Conservation (phyloP, 2,329 filamentous ascomycete genomes). For the Diaporthe destruens region DNA sequence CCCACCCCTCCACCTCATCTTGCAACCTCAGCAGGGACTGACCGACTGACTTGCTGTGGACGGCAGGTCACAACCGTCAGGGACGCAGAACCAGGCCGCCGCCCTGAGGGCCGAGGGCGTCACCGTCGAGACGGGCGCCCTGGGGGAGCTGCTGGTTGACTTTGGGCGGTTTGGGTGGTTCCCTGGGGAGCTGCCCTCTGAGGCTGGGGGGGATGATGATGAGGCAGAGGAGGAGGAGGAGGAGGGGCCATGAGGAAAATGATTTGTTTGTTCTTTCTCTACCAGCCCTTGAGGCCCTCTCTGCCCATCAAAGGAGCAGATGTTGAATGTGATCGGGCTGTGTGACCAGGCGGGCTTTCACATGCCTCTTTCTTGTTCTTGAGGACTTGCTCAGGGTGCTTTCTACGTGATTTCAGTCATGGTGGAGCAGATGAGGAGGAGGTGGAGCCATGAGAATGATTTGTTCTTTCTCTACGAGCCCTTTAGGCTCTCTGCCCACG, state of each 20-base stretch:
- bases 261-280: neutral
- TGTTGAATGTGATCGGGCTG: too few species aligned
- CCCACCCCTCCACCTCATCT: too few species aligned
- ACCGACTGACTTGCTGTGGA: neutral
- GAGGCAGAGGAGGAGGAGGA: constrained; percentile 48
- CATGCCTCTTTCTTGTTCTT: neutral
- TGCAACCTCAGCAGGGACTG: too few species aligned
- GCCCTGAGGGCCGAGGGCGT: constrained; percentile 66
- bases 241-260: constrained; percentile 43
- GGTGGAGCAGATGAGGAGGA: constrained; percentile 45
- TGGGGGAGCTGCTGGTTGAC: constrained; percentile 67
- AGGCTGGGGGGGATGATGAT: constrained; percentile 45
- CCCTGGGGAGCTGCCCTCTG: constrained; percentile 62
- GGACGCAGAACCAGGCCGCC: constrained; percentile 62
- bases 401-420: too few species aligned
- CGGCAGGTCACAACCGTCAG: constrained; percentile 62
- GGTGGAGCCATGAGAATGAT: constrained; percentile 43
- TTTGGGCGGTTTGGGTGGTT: constrained; percentile 69
- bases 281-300: neutral
- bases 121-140: constrained; percentile 58
- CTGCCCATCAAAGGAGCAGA: rapidly evolving
- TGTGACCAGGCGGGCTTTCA: neutral
- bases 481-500: neutral
- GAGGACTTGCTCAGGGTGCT: neutral
- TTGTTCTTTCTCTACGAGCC: too few species aligned